Evolutionary conservation across 805 yeast species (phyloP).

Genomic region (Metschnikowia noctiluminum): DNA sequence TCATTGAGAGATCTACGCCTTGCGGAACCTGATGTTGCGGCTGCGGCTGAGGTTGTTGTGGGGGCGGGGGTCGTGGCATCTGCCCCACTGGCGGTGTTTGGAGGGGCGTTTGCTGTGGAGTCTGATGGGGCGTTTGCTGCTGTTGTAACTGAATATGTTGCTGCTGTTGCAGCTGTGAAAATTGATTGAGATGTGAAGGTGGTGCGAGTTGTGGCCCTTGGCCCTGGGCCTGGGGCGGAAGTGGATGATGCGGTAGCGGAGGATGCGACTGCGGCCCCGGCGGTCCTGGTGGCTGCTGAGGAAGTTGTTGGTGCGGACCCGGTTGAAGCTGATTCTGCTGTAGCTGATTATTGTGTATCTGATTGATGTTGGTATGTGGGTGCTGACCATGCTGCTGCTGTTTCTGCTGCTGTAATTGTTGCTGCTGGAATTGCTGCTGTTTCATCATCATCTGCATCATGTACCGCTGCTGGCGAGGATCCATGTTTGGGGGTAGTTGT

Average conservation of each 20-base stretch:
- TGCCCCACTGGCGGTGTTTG: slow-evolving; percentile 9
- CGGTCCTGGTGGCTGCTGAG: slow-evolving; percentile 11
- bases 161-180: not conserved
- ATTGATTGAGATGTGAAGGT: slow-evolving; percentile 7
- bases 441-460: slow-evolving; percentile 26
- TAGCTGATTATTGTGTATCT: slow-evolving; percentile 11
- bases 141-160: slow-evolving; percentile 7
- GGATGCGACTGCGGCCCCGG: slow-evolving; percentile 5
- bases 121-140: slow-evolving; percentile 12
- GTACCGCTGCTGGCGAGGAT: slow-evolving; percentile 20
- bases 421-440: slow-evolving; percentile 20
- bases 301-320: not conserved
- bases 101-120: slow-evolving; percentile 8
- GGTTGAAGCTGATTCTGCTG: too few relatives aligned
- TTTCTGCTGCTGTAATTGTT: slow-evolving; percentile 22
- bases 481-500: slow-evolving; percentile 6
- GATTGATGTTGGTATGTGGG: not conserved
- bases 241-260: slow-evolving; percentile 8
- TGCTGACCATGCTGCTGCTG: slow-evolving; percentile 19
- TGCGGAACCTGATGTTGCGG: slow-evolving; percentile 6
- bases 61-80: slow-evolving; percentile 5
- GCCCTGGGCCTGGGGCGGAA: not conserved
- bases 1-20: slow-evolving; percentile 15
- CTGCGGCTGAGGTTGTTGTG: not conserved
- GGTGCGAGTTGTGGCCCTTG: slow-evolving; percentile 11